Conservation (phyloP, 441 rosid species). For the Mallotus japonicus region DNA sequence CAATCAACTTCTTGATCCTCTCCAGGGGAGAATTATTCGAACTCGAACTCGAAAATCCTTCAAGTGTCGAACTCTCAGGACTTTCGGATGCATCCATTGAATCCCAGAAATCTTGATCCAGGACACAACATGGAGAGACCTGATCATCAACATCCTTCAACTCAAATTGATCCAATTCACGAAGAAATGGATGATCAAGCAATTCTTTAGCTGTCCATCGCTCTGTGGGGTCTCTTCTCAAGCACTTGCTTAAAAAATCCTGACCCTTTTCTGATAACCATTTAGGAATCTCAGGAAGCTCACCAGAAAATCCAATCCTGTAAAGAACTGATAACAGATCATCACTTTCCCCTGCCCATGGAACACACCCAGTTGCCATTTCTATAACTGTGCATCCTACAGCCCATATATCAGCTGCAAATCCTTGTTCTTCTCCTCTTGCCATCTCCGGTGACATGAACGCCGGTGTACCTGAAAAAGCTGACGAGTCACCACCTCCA, state of each 20-base stretch:
- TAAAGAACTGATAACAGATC: constrained; percentile 68
- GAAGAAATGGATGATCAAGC: constrained; percentile 67
- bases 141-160: constrained; percentile 12
- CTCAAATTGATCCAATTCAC: constrained; percentile 18
- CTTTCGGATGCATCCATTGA: constrained; percentile 35
- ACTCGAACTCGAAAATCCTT: constrained; percentile 13
- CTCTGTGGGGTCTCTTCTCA: constrained; percentile 50
- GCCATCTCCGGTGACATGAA: constrained; percentile 97
- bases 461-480: constrained; percentile 85
- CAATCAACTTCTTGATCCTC: constrained; percentile 51
- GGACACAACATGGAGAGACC: constrained; percentile 64
- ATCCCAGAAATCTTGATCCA: constrained; percentile 78
- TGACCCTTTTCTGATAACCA: constrained; percentile 55
- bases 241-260: constrained; percentile 66
- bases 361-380: constrained; percentile 69
- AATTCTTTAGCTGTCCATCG: constrained; percentile 59
- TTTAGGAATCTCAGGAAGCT: constrained; percentile 57
- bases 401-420: constrained; percentile 80
- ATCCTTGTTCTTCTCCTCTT: constrained; percentile 68
- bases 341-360: constrained; percentile 64
- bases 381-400: constrained; percentile 73
- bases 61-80: constrained; percentile 24
- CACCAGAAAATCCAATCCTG: constrained; percentile 69
- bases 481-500: constrained; percentile 10
- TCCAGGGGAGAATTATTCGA: constrained; percentile 28